Percentiles rank a stretch among this genome's conserved stretches.
phyloP scores from a whole-genome alignment of 1,139 yeast genomes.

The Nadsonia starkeyi-henricii region DNA sequence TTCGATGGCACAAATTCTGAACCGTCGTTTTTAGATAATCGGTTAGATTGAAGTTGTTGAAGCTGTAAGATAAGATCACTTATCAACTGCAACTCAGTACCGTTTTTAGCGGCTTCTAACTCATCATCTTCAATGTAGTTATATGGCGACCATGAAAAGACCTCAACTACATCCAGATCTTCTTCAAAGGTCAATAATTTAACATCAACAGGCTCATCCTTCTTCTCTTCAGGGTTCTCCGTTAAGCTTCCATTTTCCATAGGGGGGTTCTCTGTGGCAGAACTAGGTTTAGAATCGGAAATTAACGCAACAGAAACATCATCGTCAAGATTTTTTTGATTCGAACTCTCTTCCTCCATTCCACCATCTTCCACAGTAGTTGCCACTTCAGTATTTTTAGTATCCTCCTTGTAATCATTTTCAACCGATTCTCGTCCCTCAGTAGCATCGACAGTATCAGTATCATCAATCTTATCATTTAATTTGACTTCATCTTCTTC shows the following conservation, averaged over 20 bases:
- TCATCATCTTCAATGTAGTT: slow-evolving; percentile 41
- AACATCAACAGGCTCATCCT: not conserved
- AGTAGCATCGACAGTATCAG: slow-evolving; percentile 16
- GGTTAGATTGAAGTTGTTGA: slow-evolving; percentile 47
- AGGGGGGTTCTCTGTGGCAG: not conserved
- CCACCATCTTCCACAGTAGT: slow-evolving; percentile 6
- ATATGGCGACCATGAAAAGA: slow-evolving; percentile 42
- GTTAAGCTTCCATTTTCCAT: slow-evolving; percentile 4
- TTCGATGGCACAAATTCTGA: slow-evolving; percentile 13
- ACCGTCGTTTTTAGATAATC: slow-evolving; percentile 30
- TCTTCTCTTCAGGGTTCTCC: slow-evolving; percentile 1
- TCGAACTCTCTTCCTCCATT: too few relatives aligned
- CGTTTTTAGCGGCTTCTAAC: slow-evolving; percentile 28
- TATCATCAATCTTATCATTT: slow-evolving; percentile 1
- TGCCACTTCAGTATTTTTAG: slow-evolving; percentile 13
- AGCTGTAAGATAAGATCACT: slow-evolving; percentile 42
- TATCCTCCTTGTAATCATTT: slow-evolving; percentile 16
- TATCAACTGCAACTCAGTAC: slow-evolving; percentile 41
- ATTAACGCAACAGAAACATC: not conserved
- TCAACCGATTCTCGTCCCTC: slow-evolving; percentile 4
- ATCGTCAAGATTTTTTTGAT: too few relatives aligned
- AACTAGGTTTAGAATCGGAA: not conserved
- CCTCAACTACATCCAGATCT: slow-evolving; percentile 29
- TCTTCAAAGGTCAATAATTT: not conserved
- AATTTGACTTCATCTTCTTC: slow-evolving; percentile 10